These are phyloP conservation scores for Coemansia sp. DNA, from an alignment of 192 early-diverging fungal species.

Conservation along the genomic window DNA sequence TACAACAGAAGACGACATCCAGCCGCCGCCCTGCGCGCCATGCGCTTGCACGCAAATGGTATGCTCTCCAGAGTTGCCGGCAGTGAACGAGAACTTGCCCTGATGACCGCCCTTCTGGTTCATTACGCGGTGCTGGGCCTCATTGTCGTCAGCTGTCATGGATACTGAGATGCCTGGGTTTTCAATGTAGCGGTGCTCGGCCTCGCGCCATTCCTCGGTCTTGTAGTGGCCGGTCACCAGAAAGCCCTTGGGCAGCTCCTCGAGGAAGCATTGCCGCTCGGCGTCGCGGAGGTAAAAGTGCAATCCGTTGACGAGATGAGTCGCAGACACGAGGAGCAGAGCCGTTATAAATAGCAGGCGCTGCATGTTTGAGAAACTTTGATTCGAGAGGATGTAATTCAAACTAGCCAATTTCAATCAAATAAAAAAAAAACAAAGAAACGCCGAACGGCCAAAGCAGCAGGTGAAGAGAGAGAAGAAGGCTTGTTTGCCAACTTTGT, in stretches of 20 bases:
- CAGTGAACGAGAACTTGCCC: slow-evolving; percentile 92
- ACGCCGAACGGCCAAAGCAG: neutral
- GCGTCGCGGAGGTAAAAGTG: slow-evolving; percentile 92
- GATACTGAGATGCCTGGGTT: slow-evolving; percentile 67
- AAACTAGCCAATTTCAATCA: neutral
- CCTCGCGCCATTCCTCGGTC: slow-evolving; percentile 79
- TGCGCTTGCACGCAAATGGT: slow-evolving; percentile 81
- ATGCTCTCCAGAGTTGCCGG: slow-evolving; percentile 88
- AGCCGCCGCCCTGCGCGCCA: slow-evolving; percentile 59
- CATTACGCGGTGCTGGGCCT: slow-evolving; percentile 60
- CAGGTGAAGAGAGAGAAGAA: neutral
- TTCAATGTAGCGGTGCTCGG: slow-evolving; percentile 60
- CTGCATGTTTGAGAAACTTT: slow-evolving; percentile 5
- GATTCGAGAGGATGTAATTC: neutral
- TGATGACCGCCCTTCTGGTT: slow-evolving; percentile 71
- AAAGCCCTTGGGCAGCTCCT: slow-evolving; percentile 91
- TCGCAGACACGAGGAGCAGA: slow-evolving; percentile 12
- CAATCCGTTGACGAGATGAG: slow-evolving; percentile 59
- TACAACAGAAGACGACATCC: slow-evolving; percentile 65
- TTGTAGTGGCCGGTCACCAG: slow-evolving; percentile 82
- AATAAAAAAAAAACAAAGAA: neutral
- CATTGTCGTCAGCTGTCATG: slow-evolving; percentile 72
- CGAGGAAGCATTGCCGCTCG: slow-evolving; percentile 91
- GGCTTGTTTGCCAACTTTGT: neutral
- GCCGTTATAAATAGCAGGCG: slow-evolving; percentile 31